phyloP scores from a whole-genome alignment of 805 yeast species.

The Nakazawaea ishiwadae region DNA sequence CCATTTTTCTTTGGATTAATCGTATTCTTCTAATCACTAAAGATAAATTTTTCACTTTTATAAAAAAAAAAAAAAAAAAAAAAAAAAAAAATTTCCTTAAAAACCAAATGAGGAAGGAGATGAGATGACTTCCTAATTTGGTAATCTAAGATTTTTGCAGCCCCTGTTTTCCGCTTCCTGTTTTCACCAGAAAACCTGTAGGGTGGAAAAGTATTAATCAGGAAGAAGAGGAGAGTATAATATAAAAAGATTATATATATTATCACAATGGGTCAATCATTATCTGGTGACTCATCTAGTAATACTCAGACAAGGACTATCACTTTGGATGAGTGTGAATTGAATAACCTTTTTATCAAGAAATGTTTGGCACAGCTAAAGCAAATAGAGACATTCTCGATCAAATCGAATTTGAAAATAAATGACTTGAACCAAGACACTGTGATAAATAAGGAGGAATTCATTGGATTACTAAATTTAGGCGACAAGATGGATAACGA shows the following conservation, averaged over 20 bases:
- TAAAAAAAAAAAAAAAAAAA: background rate
- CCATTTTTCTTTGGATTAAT: conserved; percentile 13
- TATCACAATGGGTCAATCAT: no score
- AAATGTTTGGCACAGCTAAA: conserved; percentile 5
- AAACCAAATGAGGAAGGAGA: background rate
- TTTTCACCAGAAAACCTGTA: no score
- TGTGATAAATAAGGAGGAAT: conserved; percentile 21
- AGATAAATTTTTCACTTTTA: no score
- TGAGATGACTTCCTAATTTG: background rate
- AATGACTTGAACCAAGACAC: conserved; percentile 19
- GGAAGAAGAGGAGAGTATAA: no score
- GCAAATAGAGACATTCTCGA: conserved; percentile 13
- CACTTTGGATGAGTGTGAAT: background rate
- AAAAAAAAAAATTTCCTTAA: background rate
- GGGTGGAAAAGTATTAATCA: background rate
- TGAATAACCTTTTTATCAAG: conserved; percentile 6
- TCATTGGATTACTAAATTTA: conserved; percentile 27
- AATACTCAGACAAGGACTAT: background rate
- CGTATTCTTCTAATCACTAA: background rate
- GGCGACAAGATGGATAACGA: conserved; percentile 25
- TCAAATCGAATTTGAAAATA: conserved; percentile 19
- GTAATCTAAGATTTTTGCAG: no score
- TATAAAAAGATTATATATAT: no score
- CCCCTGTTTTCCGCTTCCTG: no score
- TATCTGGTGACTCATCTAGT: background rate